Conservation (phyloP, 106 monocot genomes). For the Posidonia australis region DNA sequence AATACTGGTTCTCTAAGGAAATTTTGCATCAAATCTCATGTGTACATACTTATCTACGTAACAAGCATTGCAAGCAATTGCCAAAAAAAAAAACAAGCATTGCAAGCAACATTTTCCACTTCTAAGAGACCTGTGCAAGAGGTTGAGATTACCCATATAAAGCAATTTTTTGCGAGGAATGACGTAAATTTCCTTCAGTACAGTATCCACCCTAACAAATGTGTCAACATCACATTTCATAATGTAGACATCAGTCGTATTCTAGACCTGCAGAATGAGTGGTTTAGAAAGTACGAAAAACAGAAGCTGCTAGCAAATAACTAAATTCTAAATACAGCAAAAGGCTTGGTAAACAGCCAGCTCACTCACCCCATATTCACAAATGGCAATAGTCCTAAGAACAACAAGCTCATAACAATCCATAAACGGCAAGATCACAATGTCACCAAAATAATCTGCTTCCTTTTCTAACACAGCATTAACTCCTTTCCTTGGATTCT, state of each 20-base stretch:
- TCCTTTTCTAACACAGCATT: slow-evolving; percentile 87
- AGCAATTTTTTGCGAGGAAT: slow-evolving; percentile 31
- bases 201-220: too few species aligned
- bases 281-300: slow-evolving; percentile 21
- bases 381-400: slow-evolving; percentile 84
- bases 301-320: background rate
- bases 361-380: too few species aligned
- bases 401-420: slow-evolving; percentile 92
- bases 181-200: slow-evolving; percentile 39
- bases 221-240: too few species aligned
- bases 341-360: slow-evolving; percentile 20
- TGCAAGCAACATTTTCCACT: slow-evolving; percentile 94
- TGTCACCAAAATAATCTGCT: slow-evolving; percentile 82
- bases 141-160: slow-evolving; percentile 89
- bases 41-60: too few species aligned
- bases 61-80: too few species aligned
- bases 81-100: too few species aligned
- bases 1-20: too few species aligned
- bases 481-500: too few species aligned
- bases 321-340: background rate
- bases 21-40: too few species aligned
- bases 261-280: too few species aligned
- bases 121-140: slow-evolving; percentile 78
- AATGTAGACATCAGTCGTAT: slow-evolving; percentile 55
- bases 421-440: slow-evolving; percentile 88